These are phyloP conservation scores for Talaromyces proteolyticus DNA, from an alignment of 495 filamentous ascomycete species.

Conservation along the genomic window DNA sequence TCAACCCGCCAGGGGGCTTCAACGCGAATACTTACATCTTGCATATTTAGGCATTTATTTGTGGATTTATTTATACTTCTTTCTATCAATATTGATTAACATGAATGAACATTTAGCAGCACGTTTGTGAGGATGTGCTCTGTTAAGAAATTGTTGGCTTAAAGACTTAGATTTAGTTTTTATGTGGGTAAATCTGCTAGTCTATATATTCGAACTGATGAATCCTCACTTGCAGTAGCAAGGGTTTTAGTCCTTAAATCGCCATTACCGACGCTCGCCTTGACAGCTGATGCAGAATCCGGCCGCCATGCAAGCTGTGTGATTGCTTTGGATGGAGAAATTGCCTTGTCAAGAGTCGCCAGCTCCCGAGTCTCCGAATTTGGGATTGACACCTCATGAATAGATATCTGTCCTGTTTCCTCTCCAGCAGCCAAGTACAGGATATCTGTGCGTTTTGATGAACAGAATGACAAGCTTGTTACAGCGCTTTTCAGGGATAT, in stretches of 20 bases:
- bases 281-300: neutral
- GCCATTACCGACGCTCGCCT: conserved; percentile 9
- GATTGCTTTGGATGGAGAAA: conserved; percentile 65
- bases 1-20: conserved; percentile 5
- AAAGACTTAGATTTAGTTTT: neutral
- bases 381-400: conserved; percentile 33
- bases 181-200: conserved; percentile 35
- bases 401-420: conserved; percentile 37
- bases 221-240: conserved; percentile 79
- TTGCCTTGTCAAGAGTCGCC: conserved; percentile 30
- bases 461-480: conserved; percentile 70
- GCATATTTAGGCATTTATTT: neutral
- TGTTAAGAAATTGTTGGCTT: neutral
- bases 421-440: conserved; percentile 63
- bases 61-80: too few species aligned
- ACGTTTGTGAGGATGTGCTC: too few species aligned
- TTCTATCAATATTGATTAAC: too few species aligned
- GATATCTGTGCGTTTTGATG: conserved; percentile 23
- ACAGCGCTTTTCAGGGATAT: conserved; percentile 55
- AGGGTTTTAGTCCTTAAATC: conserved; percentile 42
- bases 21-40: conserved; percentile 3
- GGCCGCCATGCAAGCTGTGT: conserved; percentile 76
- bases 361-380: conserved; percentile 39
- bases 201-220: conserved; percentile 67
- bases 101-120: too few species aligned